phyloP scores from a whole-genome alignment of 139 green algal genomes.

The Nannochloris sp. region DNA sequence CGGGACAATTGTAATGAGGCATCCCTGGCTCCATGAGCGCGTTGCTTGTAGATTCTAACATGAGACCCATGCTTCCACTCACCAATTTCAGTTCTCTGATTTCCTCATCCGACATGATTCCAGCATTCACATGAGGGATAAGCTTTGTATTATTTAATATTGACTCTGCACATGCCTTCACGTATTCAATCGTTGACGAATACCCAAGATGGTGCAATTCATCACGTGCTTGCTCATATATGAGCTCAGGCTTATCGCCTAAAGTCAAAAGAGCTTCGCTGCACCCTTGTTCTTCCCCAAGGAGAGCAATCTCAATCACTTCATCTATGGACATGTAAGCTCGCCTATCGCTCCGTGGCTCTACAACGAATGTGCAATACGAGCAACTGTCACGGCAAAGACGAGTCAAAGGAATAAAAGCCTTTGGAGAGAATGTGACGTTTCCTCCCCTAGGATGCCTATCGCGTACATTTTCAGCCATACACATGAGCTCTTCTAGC shows the following conservation, averaged over 20 bases:
- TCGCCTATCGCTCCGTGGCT: conserved; percentile 28
- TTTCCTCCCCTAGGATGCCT: conserved; percentile 10
- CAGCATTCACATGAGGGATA: conserved; percentile 81
- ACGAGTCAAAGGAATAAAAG: conserved; percentile 79
- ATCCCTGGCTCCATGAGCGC: conserved; percentile 42
- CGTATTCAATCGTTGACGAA: conserved; percentile 65
- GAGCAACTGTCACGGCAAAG: conserved; percentile 67
- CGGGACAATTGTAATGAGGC: conserved; percentile 65
- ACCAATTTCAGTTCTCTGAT: conserved; percentile 30
- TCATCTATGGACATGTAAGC: conserved; percentile 77
- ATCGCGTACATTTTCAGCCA: conserved; percentile 27
- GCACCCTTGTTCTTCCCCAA: conserved; percentile 57
- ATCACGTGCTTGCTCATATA: conserved; percentile 48
- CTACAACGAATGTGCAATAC: conserved; percentile 83
- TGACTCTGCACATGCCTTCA: conserved; percentile 37
- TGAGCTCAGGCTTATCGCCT: conserved; percentile 77
- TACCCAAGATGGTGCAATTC: conserved; percentile 64
- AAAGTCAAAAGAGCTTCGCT: conserved; percentile 84
- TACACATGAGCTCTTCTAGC: conserved; percentile 34
- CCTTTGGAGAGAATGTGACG: conserved; percentile 81
- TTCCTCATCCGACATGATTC: conserved; percentile 18
- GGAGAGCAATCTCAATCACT: conserved; percentile 50
- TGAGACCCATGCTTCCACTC: conserved; percentile 71
- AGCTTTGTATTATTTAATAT: conserved; percentile 57
- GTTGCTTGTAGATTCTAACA: conserved; percentile 61